Percentiles rank a stretch among this genome's conserved stretches.
Conservation (phyloP, 352 stramenopile genomes). For the Phytophthora pluvialis region DNA sequence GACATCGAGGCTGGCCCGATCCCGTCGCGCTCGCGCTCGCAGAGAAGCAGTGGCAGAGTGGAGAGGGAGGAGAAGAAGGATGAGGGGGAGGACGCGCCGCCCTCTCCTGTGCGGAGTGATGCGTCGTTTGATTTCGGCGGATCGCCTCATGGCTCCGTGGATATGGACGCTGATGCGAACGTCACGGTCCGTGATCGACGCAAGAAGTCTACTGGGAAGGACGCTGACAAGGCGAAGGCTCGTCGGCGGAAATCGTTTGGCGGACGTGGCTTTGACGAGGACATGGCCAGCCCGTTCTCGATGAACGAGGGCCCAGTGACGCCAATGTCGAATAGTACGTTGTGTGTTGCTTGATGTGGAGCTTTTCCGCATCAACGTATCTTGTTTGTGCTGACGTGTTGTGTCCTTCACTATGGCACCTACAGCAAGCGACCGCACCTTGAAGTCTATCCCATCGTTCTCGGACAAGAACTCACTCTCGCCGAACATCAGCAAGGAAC, state of each 20-base stretch:
- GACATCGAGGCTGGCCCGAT: conserved; percentile 43
- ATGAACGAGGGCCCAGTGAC: conserved; percentile 68
- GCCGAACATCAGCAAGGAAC: conserved; percentile 55
- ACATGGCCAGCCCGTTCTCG: conserved; percentile 61
- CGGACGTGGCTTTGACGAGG: conserved; percentile 51
- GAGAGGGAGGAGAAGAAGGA: conserved; percentile 30
- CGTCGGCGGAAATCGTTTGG: conserved; percentile 49
- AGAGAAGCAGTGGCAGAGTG: conserved; percentile 28
- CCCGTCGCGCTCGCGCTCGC: conserved; percentile 26
- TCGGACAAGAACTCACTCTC: conserved; percentile 57
- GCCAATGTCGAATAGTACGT: conserved; percentile 67
- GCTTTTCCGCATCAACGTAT: neutral
- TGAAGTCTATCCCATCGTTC: conserved; percentile 64
- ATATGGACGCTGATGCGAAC: conserved; percentile 33
- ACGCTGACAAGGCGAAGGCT: conserved; percentile 30
- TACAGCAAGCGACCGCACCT: conserved; percentile 66
- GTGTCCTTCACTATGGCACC: neutral
- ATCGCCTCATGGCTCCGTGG: conserved; percentile 38
- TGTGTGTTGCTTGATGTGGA: neutral
- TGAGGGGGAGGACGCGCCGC: conserved; percentile 5
- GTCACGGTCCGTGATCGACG: conserved; percentile 34
- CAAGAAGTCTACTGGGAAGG: conserved; percentile 28
- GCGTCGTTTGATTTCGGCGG: conserved; percentile 53
- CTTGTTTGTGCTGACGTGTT: conserved; percentile 18
- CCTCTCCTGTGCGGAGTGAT: conserved; percentile 36